Evolutionary conservation across 257 asterid species (phyloP).

Genomic region (Eucommia ulmoides): DNA sequence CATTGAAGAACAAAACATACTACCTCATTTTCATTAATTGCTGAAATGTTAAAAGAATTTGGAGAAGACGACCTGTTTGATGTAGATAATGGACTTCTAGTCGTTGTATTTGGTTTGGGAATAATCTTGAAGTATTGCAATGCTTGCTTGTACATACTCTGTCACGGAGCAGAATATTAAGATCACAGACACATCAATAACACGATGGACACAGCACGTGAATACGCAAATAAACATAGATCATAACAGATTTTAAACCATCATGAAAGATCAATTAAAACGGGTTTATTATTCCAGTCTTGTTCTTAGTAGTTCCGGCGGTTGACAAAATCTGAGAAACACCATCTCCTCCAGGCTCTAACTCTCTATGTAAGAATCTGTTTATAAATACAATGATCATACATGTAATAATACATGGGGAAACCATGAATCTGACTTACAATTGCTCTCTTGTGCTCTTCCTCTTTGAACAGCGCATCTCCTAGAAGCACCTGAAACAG

Average conservation of each 20-base stretch:
- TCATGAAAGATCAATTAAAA: background rate
- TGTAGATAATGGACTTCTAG: slow-evolving; percentile 53
- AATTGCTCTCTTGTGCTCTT: slow-evolving; percentile 74
- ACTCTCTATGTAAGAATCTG: too few species aligned
- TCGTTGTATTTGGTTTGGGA: slow-evolving; percentile 51
- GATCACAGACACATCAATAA: too few species aligned
- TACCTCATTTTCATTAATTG: slow-evolving; percentile 88
- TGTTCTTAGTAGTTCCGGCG: too few species aligned
- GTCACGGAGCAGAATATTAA: slow-evolving; percentile 14
- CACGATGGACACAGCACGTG: too few species aligned
- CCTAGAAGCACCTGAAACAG: slow-evolving; percentile 65
- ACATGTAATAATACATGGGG: too few species aligned
- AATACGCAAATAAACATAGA: background rate
- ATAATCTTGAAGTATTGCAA: slow-evolving; percentile 53
- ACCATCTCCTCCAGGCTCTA: background rate
- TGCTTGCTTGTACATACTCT: slow-evolving; percentile 83
- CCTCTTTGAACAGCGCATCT: slow-evolving; percentile 61
- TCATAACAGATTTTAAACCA: background rate
- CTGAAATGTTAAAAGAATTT: slow-evolving; percentile 46
- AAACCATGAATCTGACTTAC: too few species aligned
- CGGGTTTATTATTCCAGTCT: too few species aligned
- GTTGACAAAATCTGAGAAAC: background rate
- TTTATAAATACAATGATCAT: too few species aligned
- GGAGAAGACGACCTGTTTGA: slow-evolving; percentile 74
- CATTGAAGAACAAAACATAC: slow-evolving; percentile 6